Evolutionary conservation across 805 yeast genomes (phyloP).

Genomic region (Yueomyces sinensis): DNA sequence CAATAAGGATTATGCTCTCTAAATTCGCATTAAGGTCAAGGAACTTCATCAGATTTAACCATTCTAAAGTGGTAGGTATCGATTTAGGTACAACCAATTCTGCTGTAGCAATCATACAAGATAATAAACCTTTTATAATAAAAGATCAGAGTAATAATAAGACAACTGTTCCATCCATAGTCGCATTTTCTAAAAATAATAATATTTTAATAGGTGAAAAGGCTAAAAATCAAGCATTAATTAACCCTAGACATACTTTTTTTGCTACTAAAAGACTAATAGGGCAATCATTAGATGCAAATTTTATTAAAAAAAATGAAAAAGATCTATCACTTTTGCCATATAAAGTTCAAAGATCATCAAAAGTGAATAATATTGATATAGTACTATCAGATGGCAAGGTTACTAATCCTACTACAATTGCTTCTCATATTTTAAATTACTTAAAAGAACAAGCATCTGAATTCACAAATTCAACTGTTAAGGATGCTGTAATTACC

Average conservation of each 20-base stretch:
- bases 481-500: constrained; percentile 66
- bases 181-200: constrained; percentile 40
- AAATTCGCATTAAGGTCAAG: too few relatives aligned
- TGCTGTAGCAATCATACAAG: constrained; percentile 49
- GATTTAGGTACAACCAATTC: constrained; percentile 82
- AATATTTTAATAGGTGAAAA: constrained; percentile 46
- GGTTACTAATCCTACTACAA: constrained; percentile 53
- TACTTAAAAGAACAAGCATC: constrained; percentile 60
- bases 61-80: constrained; percentile 64
- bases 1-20: too few relatives aligned
- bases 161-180: constrained; percentile 70
- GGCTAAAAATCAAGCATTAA: constrained; percentile 66
- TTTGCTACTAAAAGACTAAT: constrained; percentile 74
- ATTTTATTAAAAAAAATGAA: constrained; percentile 58
- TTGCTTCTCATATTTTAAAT: constrained; percentile 49
- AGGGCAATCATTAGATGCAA: constrained; percentile 57
- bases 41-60: too few relatives aligned
- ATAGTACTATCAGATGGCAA: constrained; percentile 16
- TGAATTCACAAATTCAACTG: constrained; percentile 35
- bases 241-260: constrained; percentile 67
- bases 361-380: constrained; percentile 3
- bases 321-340: constrained; percentile 42
- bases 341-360: constrained; percentile 43
- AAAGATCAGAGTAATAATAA: constrained; percentile 58
- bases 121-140: constrained; percentile 24